Evolutionary conservation across 192 early-diverging fungal genomes (phyloP).

Genomic region (Coemansia reversa): DNA sequence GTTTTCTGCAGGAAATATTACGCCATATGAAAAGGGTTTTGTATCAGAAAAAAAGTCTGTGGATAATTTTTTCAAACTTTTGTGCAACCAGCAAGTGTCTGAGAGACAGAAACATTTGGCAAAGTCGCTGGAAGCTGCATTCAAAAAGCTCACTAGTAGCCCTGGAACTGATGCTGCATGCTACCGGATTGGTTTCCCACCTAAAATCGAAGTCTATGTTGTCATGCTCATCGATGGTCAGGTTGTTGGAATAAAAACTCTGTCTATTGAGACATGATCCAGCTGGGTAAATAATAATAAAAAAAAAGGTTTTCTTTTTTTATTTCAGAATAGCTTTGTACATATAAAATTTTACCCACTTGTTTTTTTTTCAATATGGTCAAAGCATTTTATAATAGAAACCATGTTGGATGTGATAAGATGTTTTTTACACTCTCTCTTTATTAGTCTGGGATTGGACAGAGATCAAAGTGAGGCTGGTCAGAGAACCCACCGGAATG

Average conservation of each 20-base stretch:
- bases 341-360: too few species aligned
- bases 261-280: constrained; percentile 42
- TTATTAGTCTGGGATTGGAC: background rate
- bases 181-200: constrained; percentile 42
- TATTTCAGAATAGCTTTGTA: background rate
- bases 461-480: too few species aligned
- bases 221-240: constrained; percentile 53
- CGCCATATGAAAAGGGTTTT: constrained; percentile 30
- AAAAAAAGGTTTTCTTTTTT: background rate
- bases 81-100: constrained; percentile 39
- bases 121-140: constrained; percentile 22
- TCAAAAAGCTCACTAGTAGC: constrained; percentile 11
- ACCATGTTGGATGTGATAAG: background rate
- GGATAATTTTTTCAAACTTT: constrained; percentile 19
- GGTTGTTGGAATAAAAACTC: constrained; percentile 46
- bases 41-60: constrained; percentile 33
- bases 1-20: constrained; percentile 32
- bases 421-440: background rate
- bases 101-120: constrained; percentile 42
- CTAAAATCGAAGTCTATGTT: constrained; percentile 50
- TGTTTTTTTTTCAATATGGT: too few species aligned
- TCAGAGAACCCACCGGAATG: background rate
- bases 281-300: background rate
- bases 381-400: background rate
- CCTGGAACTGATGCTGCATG: constrained; percentile 33